Evolutionary conservation across 441 rosid genomes (phyloP), one percentile per base, ranked within the genome.

Genomic region (Lepidium campestre): DNA sequence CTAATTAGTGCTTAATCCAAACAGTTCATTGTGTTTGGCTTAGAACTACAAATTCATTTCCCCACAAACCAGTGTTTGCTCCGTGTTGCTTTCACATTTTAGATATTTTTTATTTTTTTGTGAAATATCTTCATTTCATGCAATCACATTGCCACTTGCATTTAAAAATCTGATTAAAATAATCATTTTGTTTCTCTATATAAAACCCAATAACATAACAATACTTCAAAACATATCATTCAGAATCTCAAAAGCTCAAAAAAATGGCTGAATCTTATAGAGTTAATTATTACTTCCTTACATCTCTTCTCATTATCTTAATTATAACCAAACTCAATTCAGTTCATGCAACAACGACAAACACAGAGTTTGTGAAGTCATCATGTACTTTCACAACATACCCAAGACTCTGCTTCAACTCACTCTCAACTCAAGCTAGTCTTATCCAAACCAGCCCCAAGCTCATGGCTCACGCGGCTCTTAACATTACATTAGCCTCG

Each of bases 401-500:
- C 53, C 98, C 90, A 31, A 56, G 19, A 9, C 96, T 89, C 4
- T 91, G 98, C 67, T 81, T 73, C 52, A 40, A 37, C 23, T 81
- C 96, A 74, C 93, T 91, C 52, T 77, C 82, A 0, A 65, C 56
- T 32, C 88, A 81, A 3, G 85, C 96, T 3, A 69, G 32, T 65
- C 62, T 61, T 41, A 86, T 89, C 79, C 88, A 82, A 63, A 80
- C 76, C 20, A 89, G 87, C 83, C 94, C 92, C 4, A 77, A 78
- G 76, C 79, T 83, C 68, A 85, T 91, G 10, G 85, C 87, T 69
- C 73, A 74, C 47, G 76, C 86, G 14, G 89, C 98, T 56, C 83
- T 91, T n/a, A 69, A 82, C 52, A 88, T 86, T 52, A 84, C 91
- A 25, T 60, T 88, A 31, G 57, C 78, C 6, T 63, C 81, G 1